Evolutionary conservation across 129 eudicot species (phyloP).

Genomic region (Pulicaria dysenterica): DNA sequence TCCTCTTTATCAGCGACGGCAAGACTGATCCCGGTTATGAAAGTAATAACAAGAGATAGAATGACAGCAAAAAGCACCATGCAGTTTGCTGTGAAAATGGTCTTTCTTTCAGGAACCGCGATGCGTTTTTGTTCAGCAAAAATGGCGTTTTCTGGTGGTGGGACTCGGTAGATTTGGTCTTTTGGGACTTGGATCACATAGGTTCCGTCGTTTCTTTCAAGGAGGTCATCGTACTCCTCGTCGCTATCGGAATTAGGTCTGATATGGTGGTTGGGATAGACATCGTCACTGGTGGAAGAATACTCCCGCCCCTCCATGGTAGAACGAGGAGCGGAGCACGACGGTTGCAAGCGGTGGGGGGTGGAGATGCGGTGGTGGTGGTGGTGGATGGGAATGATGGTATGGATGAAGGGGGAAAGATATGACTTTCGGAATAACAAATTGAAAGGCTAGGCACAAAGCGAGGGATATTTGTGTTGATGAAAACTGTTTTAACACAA

Average conservation of each 20-base stretch:
- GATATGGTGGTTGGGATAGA: conserved; percentile 18
- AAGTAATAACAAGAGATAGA: conserved; percentile 32
- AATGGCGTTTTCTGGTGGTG: conserved; percentile 65
- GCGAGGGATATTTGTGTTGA: conserved; percentile 26
- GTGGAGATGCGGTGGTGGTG: conserved; percentile 7
- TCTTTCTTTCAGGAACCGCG: conserved; percentile 4
- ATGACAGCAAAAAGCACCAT: conserved; percentile 37
- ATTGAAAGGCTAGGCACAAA: conserved; percentile 21
- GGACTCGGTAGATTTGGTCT: conserved; percentile 69
- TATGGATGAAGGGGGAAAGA: background rate
- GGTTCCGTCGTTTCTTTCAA: conserved; percentile 39
- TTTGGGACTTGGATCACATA: conserved; percentile 73
- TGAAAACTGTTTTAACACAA: background rate
- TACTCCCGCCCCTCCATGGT: conserved; percentile 41
- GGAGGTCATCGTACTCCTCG: conserved; percentile 31
- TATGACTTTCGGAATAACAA: background rate
- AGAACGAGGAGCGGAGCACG: conserved; percentile 33
- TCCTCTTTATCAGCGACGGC: conserved; percentile 24
- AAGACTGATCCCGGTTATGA: conserved; percentile 43
- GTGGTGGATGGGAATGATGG: conserved; percentile 23
- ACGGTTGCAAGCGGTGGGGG: conserved; percentile 21
- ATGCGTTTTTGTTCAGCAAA: conserved; percentile 18
- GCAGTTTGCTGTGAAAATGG: conserved; percentile 27
- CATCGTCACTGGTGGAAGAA: conserved; percentile 11
- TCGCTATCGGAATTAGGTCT: conserved; percentile 15